Evolutionary conservation across 495 filamentous ascomycete species (phyloP), one percentile per base, ranked within the genome.

Genomic region (Astrothelium macrocarpum): DNA sequence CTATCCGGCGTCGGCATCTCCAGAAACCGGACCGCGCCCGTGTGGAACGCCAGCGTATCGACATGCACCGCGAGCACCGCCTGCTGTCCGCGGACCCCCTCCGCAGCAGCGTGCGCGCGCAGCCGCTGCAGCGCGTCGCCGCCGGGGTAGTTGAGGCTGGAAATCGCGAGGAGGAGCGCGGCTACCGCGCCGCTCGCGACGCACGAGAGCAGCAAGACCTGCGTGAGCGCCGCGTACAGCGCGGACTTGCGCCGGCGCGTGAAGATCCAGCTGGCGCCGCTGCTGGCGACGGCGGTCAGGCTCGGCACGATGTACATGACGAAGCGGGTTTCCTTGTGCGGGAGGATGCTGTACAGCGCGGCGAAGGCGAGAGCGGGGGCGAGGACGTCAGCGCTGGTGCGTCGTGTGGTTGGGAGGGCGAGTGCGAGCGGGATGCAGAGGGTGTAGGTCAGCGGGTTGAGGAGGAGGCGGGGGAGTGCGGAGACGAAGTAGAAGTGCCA

Each of bases 311-410:
- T 78, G 76, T 97, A 97, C 64, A 97, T 80, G 67, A 99, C 88
- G 78, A 99, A 99, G 23, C 94, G 88, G 78, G 90, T 89, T 76
- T 99, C 94, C 73, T 99, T 99, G 75, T 99, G 94, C 2, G 94
- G 92, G 53, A 95, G 87, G 59, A 81, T 64, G 58, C 89, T 93
- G 77, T 96, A 98, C 42, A 94, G 72, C 0, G 81, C 80, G 5
- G 94, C 78, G 68, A 95, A 99, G 23, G 80, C 70, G 2, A 94
- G 43, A 2, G 81, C 80, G 0, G 95, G 91, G 28, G 87, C 63
- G 1, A 89, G 71, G 20, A 95, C 71, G 18, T 80, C 79, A 4
- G 77, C 60, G 2, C 81, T 82, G 0, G 75, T 66, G 1, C 64
- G 66, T 4, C 79, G 76, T 2, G 82, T 78, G 25, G 81, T 72